Base-by-base conservation (phyloP, 1,284 basidiomycete genomes). In the Hymenochaete sp. region DNA sequence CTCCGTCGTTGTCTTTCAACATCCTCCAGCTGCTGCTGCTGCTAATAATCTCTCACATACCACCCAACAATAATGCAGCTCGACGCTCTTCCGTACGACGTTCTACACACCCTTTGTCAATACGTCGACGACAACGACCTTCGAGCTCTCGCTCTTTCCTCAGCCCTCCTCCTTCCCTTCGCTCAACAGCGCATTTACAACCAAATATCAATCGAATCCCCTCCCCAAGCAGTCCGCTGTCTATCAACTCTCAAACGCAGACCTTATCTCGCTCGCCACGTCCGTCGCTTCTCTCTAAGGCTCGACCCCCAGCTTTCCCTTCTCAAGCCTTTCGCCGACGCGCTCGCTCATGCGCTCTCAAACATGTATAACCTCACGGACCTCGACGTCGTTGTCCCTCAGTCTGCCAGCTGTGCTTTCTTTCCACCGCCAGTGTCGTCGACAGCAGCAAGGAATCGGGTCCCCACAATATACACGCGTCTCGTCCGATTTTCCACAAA, bases 171-270 rank as follows among this genome's bases (percentile, higher is more conserved):
- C 54, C 62, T 64, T 52, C 62, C 62, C 42, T 59, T 73, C 53
- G 77, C 77, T 1, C 75, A 73, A 47, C 73, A 75, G 48, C 58
- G 68, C 36, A 76, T 86, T 58, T 86, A 81, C 61, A 69, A 76
- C 45, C 60, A 73, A 54, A 53, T 85, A 53, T 57, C 64, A 38
- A 54, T 77, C 39, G 68, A 73, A 31, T 56, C 65, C 4, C 56
- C 62, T 43, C 60, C 67, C 59, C 50, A 75, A 73, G 56, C 67
- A 75, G 50, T 44, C 59, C 53, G 64, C 74, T 58, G 62, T 37
- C 40, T 84, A 44, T 47, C 60, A 47, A 72, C 75, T 39, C 72
- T 86, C 50, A 75, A 78, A 8, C 55, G 55, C 13, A 70, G 65
- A 16, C 71, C 73, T 10, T 60, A 64, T 45, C 59, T 83, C 53